Conservation (phyloP, 106 monocot genomes). For the Agapanthus africanus region DNA sequence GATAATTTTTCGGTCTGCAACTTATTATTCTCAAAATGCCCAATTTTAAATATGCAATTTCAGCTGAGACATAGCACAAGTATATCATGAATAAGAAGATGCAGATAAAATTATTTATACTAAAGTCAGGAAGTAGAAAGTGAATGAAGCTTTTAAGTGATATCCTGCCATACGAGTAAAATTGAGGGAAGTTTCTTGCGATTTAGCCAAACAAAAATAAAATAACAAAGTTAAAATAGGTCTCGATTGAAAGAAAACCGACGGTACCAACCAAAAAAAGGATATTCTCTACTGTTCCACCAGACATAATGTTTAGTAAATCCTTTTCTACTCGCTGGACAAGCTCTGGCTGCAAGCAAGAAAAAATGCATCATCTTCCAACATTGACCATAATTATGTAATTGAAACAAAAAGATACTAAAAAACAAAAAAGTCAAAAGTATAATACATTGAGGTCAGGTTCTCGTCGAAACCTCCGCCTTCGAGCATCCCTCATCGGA, state of each 20-base stretch:
- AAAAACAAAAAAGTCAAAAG: too few relatives aligned
- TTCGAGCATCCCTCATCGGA: slow-evolving; percentile 96
- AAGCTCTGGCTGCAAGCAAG: slow-evolving; percentile 65
- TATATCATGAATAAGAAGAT: background rate
- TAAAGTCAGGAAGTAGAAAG: background rate
- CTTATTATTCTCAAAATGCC: too few relatives aligned
- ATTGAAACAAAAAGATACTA: slow-evolving; percentile 5
- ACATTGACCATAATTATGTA: background rate
- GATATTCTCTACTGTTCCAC: slow-evolving; percentile 51
- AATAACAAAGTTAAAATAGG: background rate
- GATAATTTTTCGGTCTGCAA: too few relatives aligned
- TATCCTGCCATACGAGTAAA: too few relatives aligned
- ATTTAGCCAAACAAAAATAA: too few relatives aligned
- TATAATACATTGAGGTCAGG: slow-evolving; percentile 84
- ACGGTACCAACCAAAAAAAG: slow-evolving; percentile 8
- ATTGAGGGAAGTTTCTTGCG: too few relatives aligned
- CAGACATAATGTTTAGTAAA: slow-evolving; percentile 53
- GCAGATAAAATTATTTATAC: background rate
- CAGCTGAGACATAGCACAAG: too few relatives aligned
- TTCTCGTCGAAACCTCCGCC: slow-evolving; percentile 81
- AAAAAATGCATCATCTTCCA: background rate
- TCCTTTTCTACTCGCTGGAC: slow-evolving; percentile 77
- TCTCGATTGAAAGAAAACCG: background rate
- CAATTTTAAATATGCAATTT: too few relatives aligned
- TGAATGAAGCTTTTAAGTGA: too few relatives aligned